Base-by-base conservation (phyloP, 2,329 filamentous ascomycete genomes). In the Raffaelea deltoideospora region DNA sequence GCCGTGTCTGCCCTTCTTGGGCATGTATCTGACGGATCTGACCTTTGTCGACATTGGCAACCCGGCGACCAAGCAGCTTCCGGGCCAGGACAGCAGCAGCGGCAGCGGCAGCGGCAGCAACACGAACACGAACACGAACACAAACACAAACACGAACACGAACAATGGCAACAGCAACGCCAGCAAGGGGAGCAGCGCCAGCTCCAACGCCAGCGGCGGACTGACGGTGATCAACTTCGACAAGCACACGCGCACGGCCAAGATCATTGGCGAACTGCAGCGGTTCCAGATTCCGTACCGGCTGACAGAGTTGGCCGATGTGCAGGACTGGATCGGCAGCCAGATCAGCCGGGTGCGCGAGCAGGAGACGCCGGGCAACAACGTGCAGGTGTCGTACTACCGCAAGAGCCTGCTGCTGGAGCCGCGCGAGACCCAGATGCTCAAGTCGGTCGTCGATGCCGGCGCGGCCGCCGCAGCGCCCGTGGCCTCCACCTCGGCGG, bases 11-110 rank as follows among this genome's bases (percentile, higher is more conserved):
- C 90, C 90, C 0, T 98, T 96, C 54, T 72, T 98, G 3, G 90
- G 90, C 44, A 93, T 93, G 59, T 96, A 95, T 55, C 67, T 98
- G 28, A 98, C 90, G 0, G 90, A 98, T 53, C 65, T 98, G 27
- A 95, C 87, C 0, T 96, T 98, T 57, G 80, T 94, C 37, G 86
- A 96, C 52, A 86, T 88, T 45, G 90, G 90, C 43, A 96, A 96
- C 55, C 81, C 83, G 24, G 74, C 84, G 5, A 87, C 79, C 3
- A 84, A 88, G 49, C 79, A 79, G 48, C 71, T 93, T 17, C 72
- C 73, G 0, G 65, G 52, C 30, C 57, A 56, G 5, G 53, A 63
- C 4, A 58, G 57, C 19, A 47, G 47, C 18, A 55, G 67, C 53
- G 48, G 55, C n/a, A 56, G 60, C 26, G 19, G 18, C 27, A n/a